Percentiles rank a stretch among this genome's conserved stretches.
Conservation (phyloP, 108 stramenopile genomes). For the Aurantiochytrium sp. region DNA sequence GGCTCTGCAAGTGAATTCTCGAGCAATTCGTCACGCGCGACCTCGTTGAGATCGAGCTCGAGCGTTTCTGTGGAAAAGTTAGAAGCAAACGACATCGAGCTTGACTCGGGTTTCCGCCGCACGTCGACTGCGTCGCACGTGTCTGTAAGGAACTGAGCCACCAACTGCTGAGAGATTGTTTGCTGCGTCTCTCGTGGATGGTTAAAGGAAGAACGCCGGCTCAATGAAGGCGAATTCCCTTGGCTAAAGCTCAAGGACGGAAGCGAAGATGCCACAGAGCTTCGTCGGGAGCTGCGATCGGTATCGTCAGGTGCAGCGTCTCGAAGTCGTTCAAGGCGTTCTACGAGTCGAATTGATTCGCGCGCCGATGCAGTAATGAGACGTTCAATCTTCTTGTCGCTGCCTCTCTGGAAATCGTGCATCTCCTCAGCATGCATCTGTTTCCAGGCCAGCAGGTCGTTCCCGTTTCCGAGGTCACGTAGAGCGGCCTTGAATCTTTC, state of each 20-base stretch:
- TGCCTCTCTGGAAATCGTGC: neutral
- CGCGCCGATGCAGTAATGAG: neutral
- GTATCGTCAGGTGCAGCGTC: neutral
- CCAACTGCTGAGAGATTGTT: neutral
- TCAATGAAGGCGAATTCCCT: neutral
- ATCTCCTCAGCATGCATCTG: neutral
- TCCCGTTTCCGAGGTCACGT: too few relatives aligned
- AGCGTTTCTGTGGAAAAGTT: constrained; percentile 2
- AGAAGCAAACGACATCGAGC: neutral
- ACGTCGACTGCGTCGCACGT: neutral
- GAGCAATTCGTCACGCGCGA: neutral
- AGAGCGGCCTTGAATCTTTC: neutral
- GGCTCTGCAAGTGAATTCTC: neutral
- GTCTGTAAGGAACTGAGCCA: neutral
- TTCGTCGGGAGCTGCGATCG: too few relatives aligned
- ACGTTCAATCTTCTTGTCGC: neutral
- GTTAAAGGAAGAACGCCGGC: neutral
- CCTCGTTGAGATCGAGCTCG: neutral
- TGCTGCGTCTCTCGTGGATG: neutral
- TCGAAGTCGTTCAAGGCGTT: neutral
- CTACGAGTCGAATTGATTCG: neutral
- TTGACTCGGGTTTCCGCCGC: neutral
- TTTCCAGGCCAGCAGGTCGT: neutral
- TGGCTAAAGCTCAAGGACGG: neutral
- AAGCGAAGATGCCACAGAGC: neutral